These are phyloP conservation scores for Fusarium sp. DNA, from an alignment of 2,329 filamentous ascomycete genomes.

Conservation along the genomic window DNA sequence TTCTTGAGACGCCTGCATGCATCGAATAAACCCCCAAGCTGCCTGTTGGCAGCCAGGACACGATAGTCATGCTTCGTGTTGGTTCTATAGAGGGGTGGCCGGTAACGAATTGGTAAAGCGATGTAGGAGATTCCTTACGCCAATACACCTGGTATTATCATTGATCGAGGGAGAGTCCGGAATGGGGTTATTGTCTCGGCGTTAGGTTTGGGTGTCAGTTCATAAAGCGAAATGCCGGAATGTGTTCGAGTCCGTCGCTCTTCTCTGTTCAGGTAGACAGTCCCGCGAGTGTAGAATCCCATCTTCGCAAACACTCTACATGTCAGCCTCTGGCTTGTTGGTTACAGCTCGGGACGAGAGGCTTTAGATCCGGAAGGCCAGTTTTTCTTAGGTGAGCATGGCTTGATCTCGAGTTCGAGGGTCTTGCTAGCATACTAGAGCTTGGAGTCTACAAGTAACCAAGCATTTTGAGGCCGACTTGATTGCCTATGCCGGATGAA, in stretches of 20 bases:
- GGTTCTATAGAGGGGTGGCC: slow-evolving; percentile 12
- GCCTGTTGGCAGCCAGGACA: neutral
- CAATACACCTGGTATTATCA: neutral
- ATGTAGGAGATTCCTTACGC: neutral
- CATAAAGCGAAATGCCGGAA: slow-evolving; percentile 16
- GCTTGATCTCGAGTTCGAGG: neutral
- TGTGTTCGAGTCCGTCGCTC: neutral
- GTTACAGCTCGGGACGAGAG: neutral
- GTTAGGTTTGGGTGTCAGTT: slow-evolving; percentile 16
- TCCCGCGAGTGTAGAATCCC: slow-evolving; percentile 10
- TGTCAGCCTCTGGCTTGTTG: neutral
- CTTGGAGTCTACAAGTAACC: too few relatives aligned
- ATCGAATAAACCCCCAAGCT: neutral
- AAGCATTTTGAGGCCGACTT: too few relatives aligned
- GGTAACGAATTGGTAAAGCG: neutral
- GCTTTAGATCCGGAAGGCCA: neutral
- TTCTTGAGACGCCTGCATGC: neutral
- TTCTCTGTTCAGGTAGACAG: slow-evolving; percentile 13
- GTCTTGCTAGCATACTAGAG: neutral
- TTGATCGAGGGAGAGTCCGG: neutral
- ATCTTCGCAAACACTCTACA: neutral
- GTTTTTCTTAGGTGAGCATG: neutral
- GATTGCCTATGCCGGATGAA: too few relatives aligned
- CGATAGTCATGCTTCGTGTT: neutral
- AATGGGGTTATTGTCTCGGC: slow-evolving; percentile 12